Evolutionary conservation across 75 land plant genomes (phyloP), one percentile per base, ranked within the genome.

Genomic region (Isoetes taiwanensis): DNA sequence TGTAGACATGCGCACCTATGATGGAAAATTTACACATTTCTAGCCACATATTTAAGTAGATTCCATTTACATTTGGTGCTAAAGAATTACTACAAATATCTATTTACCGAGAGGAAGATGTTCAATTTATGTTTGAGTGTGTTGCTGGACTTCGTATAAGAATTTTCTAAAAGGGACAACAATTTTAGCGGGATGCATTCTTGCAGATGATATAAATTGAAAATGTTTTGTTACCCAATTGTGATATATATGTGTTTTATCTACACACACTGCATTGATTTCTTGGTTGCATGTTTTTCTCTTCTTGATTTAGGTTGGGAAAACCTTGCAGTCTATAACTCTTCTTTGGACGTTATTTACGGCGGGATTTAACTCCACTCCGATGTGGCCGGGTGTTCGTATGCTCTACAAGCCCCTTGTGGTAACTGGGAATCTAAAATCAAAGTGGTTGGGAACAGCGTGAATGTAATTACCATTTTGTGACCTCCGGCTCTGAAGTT

Each of bases 161-260:
- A 68, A 3, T 68, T 68, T 29, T 70, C 66, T 24, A 76, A 69
- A 50, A 12, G 62, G 30, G 66, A 61, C 35, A 55, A 65, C 12
- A 73, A 25, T 39, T 52, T 79, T 43, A n/a, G 60, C 65, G 56
- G 98, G 98, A 27, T 93, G 98, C 63, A 93, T 93, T 59, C 76
- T 93, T 21, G 98, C 98, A 25, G 98, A 93, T 81, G 98, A 93
- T 72, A 93, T 93, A 95, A 95, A 95, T 93, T 91, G 62, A 68
- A 32, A 46, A 20, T 40, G 20, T 30, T 54, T 6, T 26, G 33
- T 46, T 41, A 16, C 20, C 41, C 25, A 27, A n/a, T n/a, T 54
- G 12, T 16, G 1, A 28, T 42, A 3, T 24, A n/a, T 34, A 43
- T 31, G 24, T 2, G 55, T 43, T n/a, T n/a, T n/a, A n/a, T n/a